A percentile compares a stretch with the other conserved stretches of the same genome.
phyloP scores from a whole-genome alignment of 2,329 filamentous ascomycete genomes.

The Trichoderma asperellum region DNA sequence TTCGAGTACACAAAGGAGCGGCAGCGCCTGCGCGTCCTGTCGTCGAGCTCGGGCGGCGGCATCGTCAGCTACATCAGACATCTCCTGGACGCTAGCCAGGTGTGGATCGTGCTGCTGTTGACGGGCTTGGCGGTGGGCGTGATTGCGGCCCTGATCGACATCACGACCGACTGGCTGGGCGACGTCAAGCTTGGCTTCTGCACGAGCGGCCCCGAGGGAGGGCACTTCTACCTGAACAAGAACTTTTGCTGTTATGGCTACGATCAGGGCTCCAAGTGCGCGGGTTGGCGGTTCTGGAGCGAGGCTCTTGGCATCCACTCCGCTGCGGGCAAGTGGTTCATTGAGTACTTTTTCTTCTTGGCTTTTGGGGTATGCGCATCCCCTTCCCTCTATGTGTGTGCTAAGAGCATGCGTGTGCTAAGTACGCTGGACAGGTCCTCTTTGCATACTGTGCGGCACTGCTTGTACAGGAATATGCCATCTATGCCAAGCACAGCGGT shows the following conservation, averaged over 20 bases:
- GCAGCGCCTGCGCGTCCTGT: constrained; percentile 78
- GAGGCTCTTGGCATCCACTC: constrained; percentile 69
- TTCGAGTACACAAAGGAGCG: constrained; percentile 98
- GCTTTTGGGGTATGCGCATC: constrained; percentile 70
- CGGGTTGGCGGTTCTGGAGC: constrained; percentile 87
- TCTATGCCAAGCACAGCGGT: constrained; percentile 90
- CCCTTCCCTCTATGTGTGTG: too few relatives aligned
- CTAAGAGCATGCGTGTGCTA: neutral
- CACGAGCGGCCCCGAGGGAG: constrained; percentile 72
- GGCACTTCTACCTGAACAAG: constrained; percentile 87
- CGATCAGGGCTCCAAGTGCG: constrained; percentile 78
- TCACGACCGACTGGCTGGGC: constrained; percentile 89
- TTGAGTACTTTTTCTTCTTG: constrained; percentile 87
- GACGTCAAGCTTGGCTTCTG: constrained; percentile 93
- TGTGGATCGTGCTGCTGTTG: constrained; percentile 86
- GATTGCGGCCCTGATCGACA: constrained; percentile 86
- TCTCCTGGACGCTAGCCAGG: constrained; percentile 81
- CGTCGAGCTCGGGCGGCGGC: constrained; percentile 67
- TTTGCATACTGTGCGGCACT: constrained; percentile 79
- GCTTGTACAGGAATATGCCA: constrained; percentile 80
- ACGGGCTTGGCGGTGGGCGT: constrained; percentile 83
- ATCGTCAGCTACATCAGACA: constrained; percentile 73
- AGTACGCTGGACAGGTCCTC: constrained; percentile 56
- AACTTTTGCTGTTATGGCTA: constrained; percentile 93
- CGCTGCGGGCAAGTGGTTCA: constrained; percentile 72